Evolutionary conservation across 1,139 yeast species (phyloP), one percentile per base, ranked within the genome.

Genomic region (Scheffersomyces stambukii): DNA sequence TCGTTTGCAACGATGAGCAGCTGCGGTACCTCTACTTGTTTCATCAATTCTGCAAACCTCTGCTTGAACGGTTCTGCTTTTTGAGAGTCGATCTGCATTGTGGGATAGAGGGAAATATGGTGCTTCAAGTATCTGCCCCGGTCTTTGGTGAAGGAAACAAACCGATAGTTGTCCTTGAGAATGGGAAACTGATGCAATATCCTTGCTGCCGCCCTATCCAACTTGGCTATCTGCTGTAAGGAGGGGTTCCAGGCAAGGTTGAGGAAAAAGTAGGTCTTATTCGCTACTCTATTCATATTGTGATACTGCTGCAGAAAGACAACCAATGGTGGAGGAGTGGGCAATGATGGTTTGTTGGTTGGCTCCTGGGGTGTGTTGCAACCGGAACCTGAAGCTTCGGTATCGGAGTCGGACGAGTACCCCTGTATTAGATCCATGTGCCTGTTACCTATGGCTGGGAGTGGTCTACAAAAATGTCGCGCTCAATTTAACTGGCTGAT

Each of bases 281-380:
- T 9, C 18, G n/a, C n/a, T n/a, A 23, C 16, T 13, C 21, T 25
- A 6, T 14, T 22, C 28, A 29, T 25, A n/a, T 31, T 28, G 24
- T 32, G 30, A 18, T 32, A 23, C 24, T 31, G 29, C 16, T 34
- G 40, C 42, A 40, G 43, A 21, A 27, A 40, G 9, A 38, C 32
- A 14, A 23, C 25, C 21, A 37, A 26, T 9, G 23, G 24, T 6
- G 32, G 32, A 8, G 31, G 33, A 5, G 28, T 27, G n/a, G 30
- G 35, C 8, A 21, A 30, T 9, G 8, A 19, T 9, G 31, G 13
- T 4, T 18, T 29, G n/a, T 17, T 11, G 19, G 8, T 24, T 15
- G 8, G 14, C 8, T 13, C 13, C 15, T 14, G 3, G 19, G 6
- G 12, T 10, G 9, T 25, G 9, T 18, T 15, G 21, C 18, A 4